These are phyloP conservation scores for Smallanthus sonchifolius DNA, from an alignment of 129 eudicot species.

Conservation along the genomic window DNA sequence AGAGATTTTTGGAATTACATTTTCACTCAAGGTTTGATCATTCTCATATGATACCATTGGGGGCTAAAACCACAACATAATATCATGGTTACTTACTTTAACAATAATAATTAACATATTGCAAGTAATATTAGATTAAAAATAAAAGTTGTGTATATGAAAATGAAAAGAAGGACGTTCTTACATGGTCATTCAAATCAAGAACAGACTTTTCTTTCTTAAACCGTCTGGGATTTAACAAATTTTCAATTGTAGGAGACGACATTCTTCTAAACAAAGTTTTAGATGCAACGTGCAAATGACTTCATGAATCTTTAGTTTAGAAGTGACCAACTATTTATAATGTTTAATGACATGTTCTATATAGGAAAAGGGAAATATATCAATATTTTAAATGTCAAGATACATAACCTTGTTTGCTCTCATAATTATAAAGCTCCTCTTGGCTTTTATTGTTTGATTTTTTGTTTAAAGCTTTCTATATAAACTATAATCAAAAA, in stretches of 20 bases:
- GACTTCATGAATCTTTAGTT: not conserved
- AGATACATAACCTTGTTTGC: constrained; percentile 18
- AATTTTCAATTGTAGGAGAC: constrained; percentile 2
- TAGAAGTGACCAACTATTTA: constrained; percentile 11
- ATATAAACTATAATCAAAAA: not conserved
- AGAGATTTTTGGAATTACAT: constrained; percentile 16
- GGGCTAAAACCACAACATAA: constrained; percentile 26
- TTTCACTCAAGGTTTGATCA: constrained; percentile 9
- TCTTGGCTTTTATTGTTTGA: constrained; percentile 13
- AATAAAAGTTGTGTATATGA: not conserved
- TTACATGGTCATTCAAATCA: constrained; percentile 30
- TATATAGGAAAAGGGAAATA: constrained; percentile 8
- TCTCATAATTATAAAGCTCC: not conserved
- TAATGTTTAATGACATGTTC: constrained; percentile 2
- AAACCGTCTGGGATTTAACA: not conserved
- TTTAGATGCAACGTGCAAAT: not conserved
- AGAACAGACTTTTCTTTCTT: constrained; percentile 16
- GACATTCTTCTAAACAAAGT: constrained; percentile 10
- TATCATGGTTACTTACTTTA: not conserved
- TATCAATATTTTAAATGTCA: constrained; percentile 6
- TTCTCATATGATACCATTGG: constrained; percentile 26
- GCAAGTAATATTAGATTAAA: not conserved
- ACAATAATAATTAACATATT: not conserved
- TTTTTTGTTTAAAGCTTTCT: not conserved
- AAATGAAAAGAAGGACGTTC: not conserved